Base-by-base conservation (phyloP, 257 asterid species). In the Gardenia jasminoides region DNA sequence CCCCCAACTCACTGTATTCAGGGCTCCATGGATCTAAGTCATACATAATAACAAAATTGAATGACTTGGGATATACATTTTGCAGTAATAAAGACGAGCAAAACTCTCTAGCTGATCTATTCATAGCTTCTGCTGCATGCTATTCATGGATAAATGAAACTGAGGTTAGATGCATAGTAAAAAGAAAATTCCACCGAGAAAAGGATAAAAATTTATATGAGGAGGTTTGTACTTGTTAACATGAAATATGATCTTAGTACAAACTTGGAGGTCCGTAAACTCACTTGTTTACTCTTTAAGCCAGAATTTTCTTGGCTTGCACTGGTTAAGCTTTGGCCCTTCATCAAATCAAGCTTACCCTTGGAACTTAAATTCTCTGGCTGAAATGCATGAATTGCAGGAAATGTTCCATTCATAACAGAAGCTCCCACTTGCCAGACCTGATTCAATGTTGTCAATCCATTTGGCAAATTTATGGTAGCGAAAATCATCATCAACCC, bases 1-100 rank as follows among this genome's bases (percentile, higher is more conserved):
- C n/a, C 83, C 86, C 86, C 83, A 83, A 46, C 83, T 76, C 33
- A 83, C 69, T 10, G 79, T 79, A 74, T 80, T 83, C 20, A 83
- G 56, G 74, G 76, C 74, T 54, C 84, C 84, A 50, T 83, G 86
- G 24, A 68, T 22, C 86, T 83, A 59, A 31, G 10, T 10, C 58
- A 52, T 24, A 46, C 52, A 47, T 7, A 39, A n/a, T 77, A 26
- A 56, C 69, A 67, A 41, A 36, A 24, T 61, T 7, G 4, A 61
- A 22, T 2, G 7, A 54, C 24, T n/a, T n/a, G 67, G 4, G 17
- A 69, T 50, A 50, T 75, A 69, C 15, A 69, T 16, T n/a, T 30
- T 31, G 9, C 4, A 7, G 9, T 15, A 50, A 24, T 52, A 3
- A 10, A 58, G 16, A 52, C 44, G 36, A 44, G 59, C 10, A 28